Conservation (phyloP, 2,329 filamentous ascomycete species). For the Aspergillus hiratsukae region DNA sequence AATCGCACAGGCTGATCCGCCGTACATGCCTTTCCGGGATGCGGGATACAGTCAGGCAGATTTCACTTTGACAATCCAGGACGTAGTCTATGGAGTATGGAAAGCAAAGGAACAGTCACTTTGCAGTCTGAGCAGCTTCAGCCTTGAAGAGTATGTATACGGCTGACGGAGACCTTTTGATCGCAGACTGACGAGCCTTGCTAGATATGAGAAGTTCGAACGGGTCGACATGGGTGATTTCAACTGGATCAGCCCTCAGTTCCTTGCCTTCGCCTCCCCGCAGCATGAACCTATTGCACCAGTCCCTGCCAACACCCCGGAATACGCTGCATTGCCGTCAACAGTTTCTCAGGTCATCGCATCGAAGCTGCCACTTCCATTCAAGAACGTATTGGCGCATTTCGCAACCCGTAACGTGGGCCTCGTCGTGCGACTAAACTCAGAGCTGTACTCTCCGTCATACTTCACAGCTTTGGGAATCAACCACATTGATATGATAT, state of each 20-base stretch:
- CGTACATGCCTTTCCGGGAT: conserved; percentile 97
- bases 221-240: conserved; percentile 98
- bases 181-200: conserved; percentile 9
- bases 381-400: conserved; percentile 93
- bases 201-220: conserved; percentile 86
- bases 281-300: conserved; percentile 73
- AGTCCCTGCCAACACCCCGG: conserved; percentile 66
- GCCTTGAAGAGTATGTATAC: conserved; percentile 70
- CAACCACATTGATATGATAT: conserved; percentile 97
- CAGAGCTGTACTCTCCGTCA: conserved; percentile 90
- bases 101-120: conserved; percentile 95
- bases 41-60: conserved; percentile 98
- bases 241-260: conserved; percentile 97
- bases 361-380: conserved; percentile 71
- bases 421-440: conserved; percentile 91
- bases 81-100: conserved; percentile 98
- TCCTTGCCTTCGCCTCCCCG: conserved; percentile 93
- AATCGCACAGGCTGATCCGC: conserved; percentile 93
- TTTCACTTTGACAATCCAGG: conserved; percentile 91
- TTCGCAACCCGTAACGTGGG: conserved; percentile 86
- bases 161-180: not conserved
- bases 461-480: conserved; percentile 96
- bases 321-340: conserved; percentile 70
- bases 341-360: conserved; percentile 68
- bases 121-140: conserved; percentile 88